Base-by-base conservation (phyloP, 2,329 filamentous ascomycete genomes). In the Aspergillus brunneoviolaceus region DNA sequence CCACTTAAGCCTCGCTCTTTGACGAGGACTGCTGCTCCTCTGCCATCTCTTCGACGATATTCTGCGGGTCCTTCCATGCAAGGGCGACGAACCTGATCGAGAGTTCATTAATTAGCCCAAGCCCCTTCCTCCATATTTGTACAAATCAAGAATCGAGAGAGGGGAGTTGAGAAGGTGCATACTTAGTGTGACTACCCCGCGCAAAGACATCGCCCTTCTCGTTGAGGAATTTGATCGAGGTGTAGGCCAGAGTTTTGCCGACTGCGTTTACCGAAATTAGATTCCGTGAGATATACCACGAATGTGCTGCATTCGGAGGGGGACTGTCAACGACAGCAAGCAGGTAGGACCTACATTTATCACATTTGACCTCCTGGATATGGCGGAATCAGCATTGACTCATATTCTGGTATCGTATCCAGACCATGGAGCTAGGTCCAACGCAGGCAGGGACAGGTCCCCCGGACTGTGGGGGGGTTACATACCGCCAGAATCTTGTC, bases 121-220 rank as follows among this genome's bases (percentile, higher is more conserved):
- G 27, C 7, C 27, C 27, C 27, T 1, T 3, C 7, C 27, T 9
- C 27, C 27, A 9, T 9, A 29, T 29, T 29, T 29, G 27, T 29
- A 29, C 27, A 9, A 29, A 9, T 29, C 2, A 23, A 23, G 4
- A 23, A 23, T 23, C 4, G 23, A 23, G 7, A 29, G 27, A 29
- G 27, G 7, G 27, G 7, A 4, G 3, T 33, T 9, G 11, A 29
- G 29, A 3, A 25, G 9, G 23, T 53, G 67, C 77, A 69, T 70
- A 86, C 80, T 89, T 89, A 2, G 87, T 89, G 73, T 89, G 87
- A 67, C 87, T 89, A 3, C 87, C 87, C 60, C 87, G 77, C 2
- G 87, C 87, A 57, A 89, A 82, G 9, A 88, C 61, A 54, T 88
- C 81, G 51, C 85, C 80, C 59, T 84, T 82, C 16, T 70, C 75